Evolutionary conservation across 345 rosid species (phyloP), one percentile per base, ranked within the genome.

Genomic region (Erucastrum elatum): DNA sequence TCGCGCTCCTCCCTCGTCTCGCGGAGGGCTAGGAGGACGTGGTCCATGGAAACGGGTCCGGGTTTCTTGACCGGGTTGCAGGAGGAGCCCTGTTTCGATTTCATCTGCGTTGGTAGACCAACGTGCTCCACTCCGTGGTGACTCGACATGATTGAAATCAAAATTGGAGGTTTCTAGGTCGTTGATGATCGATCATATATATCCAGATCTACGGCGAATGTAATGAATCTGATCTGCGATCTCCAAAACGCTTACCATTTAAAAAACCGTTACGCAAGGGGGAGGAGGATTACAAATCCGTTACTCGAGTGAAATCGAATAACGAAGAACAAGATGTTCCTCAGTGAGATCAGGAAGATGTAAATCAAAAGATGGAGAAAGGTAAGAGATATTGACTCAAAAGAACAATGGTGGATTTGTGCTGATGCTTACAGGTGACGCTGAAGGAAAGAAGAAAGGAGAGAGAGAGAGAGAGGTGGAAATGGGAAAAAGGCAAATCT

Each of bases 1-100:
- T 88, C 95, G 46, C 95, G 80, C 64, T 85, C 92, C 12, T 90
- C 90, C 70, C 78, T 86, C 8, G 88, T 90, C 82, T 90, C 95
- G 26, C 88, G 76, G 65, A 86, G 87, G 16, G 95, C 92, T 46
- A 90, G 58, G 9, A 90, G 76, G 8, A 90, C 95, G 49, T 90
- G 95, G 55, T 90, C 92, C 87, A 90, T 85, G 1, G 89, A 81
- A 56, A 85, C 85, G 10, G 87, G 83, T 70, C 85, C 89, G 37
- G 88, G 6, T 73, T 83, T 83, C 79, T 82, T 87, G 30, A 84
- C 82, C 74, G 86, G 87, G 78, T 84, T 86, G 81, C 80, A 68
- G 15, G 85, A 76, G 25, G 85, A 76, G 25, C 68, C 78, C 21
- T 75, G 84, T 70, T 82, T 83, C 6, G 87, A 65, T 44, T 68